phyloP scores from a whole-genome alignment of 2,329 filamentous ascomycete genomes.

The Allantophomopsis cytisporea region DNA sequence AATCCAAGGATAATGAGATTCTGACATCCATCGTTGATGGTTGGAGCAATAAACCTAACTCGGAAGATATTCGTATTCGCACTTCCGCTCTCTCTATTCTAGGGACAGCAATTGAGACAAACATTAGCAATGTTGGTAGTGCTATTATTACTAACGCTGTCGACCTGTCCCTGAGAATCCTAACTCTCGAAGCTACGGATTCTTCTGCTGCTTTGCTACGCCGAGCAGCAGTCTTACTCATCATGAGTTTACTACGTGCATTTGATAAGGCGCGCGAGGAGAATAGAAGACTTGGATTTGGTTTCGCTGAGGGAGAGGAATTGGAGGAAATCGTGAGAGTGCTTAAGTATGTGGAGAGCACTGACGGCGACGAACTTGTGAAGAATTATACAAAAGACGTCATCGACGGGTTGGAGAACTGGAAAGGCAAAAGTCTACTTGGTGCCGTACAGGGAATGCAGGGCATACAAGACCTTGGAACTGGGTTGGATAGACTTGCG shows the following conservation, averaged over 20 bases:
- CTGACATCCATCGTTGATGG: conserved; percentile 47
- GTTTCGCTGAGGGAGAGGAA: conserved; percentile 34
- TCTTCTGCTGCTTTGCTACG: conserved; percentile 50
- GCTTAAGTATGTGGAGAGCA: conserved; percentile 47
- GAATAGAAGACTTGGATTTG: conserved; percentile 34
- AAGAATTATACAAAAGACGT: conserved; percentile 52
- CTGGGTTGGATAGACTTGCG: conserved; percentile 21
- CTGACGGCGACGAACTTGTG: conserved; percentile 57
- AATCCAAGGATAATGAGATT: conserved; percentile 26
- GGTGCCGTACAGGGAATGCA: conserved; percentile 16
- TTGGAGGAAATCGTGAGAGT: conserved; percentile 48
- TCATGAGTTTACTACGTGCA: conserved; percentile 47
- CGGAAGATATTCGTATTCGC: conserved; percentile 57
- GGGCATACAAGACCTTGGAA: conserved; percentile 10
- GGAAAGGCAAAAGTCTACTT: conserved; percentile 38
- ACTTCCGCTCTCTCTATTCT: conserved; percentile 57
- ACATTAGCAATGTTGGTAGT: conserved; percentile 39
- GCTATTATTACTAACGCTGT: conserved; percentile 38
- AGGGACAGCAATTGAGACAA: conserved; percentile 43
- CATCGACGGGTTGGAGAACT: conserved; percentile 51
- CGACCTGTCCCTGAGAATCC: conserved; percentile 47
- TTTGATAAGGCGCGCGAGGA: conserved; percentile 37
- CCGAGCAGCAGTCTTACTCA: conserved; percentile 48
- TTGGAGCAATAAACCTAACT: conserved; percentile 52
- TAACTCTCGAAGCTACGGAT: conserved; percentile 43